Conservation (phyloP, 179 eudicot genomes). For the Spinacia oleracea region DNA sequence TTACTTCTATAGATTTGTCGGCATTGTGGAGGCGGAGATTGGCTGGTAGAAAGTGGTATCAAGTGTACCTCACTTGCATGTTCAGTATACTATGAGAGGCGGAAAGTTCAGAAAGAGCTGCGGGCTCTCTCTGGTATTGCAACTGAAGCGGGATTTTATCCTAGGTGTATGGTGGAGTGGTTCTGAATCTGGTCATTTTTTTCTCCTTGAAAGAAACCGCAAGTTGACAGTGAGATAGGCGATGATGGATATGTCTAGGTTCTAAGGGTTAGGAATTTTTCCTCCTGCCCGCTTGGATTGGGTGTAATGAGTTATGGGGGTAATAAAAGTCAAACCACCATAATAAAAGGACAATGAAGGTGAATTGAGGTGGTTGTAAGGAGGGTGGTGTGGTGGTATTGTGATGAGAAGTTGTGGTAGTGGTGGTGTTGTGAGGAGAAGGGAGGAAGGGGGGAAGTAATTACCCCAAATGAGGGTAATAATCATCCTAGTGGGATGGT, state of each 20-base stretch:
- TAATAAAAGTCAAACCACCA: too few species aligned
- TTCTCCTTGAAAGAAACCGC: too few species aligned
- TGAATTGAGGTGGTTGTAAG: too few species aligned
- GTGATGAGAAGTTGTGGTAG: too few species aligned
- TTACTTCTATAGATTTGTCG: slow-evolving; percentile 65
- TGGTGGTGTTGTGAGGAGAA: too few species aligned
- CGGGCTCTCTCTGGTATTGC: slow-evolving; percentile 63
- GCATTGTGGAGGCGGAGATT: slow-evolving; percentile 96
- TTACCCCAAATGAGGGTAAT: too few species aligned
- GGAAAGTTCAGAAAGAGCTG: slow-evolving; percentile 83
- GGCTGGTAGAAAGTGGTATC: slow-evolving; percentile 78
- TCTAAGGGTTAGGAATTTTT: not conserved
- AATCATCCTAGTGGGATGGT: too few species aligned
- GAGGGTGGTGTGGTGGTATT: too few species aligned
- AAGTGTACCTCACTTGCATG: slow-evolving; percentile 90
- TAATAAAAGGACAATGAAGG: too few species aligned
- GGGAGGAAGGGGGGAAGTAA: too few species aligned
- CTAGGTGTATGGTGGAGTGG: slow-evolving; percentile 89
- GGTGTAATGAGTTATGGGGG: too few species aligned
- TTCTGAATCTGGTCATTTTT: slow-evolving; percentile 37
- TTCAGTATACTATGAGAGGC: slow-evolving; percentile 78
- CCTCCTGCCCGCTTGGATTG: not conserved
- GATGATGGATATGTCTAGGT: not conserved
- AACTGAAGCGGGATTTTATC: slow-evolving; percentile 61
- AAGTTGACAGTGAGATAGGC: not conserved